phyloP scores from a whole-genome alignment of 805 yeast species.

The Yarrowia sp. region DNA sequence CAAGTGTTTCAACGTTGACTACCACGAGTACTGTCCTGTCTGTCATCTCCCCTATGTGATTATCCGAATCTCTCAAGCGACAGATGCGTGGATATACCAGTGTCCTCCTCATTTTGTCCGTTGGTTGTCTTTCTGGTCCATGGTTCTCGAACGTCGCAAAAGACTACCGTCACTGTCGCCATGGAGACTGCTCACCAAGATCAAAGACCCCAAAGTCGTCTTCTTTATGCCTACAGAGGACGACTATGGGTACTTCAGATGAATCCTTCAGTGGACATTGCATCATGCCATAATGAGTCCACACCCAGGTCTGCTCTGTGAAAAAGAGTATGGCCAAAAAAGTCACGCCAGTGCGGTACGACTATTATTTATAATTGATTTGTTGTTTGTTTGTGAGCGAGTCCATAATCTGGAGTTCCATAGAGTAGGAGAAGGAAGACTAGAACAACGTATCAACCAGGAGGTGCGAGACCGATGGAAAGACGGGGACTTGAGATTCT shows the following conservation, averaged over 20 bases:
- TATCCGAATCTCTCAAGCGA: slow-evolving; percentile 2
- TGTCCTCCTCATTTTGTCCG: slow-evolving; percentile 20
- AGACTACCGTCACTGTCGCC: background rate
- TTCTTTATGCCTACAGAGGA: background rate
- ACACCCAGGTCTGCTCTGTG: too few species aligned
- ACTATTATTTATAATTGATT: background rate
- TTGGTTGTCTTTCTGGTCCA: slow-evolving; percentile 12
- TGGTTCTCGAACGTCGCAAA: background rate
- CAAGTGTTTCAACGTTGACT: background rate
- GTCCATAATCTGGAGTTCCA: too few species aligned
- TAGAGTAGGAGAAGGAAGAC: too few species aligned
- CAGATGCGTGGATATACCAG: slow-evolving; percentile 8
- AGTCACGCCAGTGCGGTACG: slow-evolving; percentile 5
- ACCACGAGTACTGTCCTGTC: background rate
- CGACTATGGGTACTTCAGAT: background rate
- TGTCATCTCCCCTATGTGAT: background rate
- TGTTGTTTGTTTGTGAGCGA: background rate
- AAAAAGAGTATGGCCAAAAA: background rate
- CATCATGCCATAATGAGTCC: too few species aligned
- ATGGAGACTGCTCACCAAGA: background rate
- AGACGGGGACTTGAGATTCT: too few species aligned
- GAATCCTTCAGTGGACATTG: background rate
- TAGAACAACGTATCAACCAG: too few species aligned
- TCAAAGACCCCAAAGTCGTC: background rate
- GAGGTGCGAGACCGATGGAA: too few species aligned